Conservation (phyloP, 78 protist species). For the Paratrimastix pyriformis region DNA sequence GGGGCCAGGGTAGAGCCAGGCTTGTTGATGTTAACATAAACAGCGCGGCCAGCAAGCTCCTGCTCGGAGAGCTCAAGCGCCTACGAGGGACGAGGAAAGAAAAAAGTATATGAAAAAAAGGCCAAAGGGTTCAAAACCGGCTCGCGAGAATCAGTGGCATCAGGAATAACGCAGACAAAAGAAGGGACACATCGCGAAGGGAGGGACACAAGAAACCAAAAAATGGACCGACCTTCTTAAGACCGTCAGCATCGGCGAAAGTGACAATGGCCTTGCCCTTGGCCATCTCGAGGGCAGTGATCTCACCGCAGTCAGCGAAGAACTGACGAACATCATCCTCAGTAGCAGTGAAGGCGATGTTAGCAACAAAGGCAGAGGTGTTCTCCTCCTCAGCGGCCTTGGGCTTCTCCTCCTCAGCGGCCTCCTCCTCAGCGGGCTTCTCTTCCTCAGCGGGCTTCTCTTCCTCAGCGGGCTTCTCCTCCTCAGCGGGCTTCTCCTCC, state of each 20-base stretch:
- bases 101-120: no score
- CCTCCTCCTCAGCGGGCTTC: neutral
- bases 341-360: slow-evolving; percentile 11
- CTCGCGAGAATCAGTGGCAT: no score
- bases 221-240: no score
- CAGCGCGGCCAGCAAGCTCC: slow-evolving; percentile 15
- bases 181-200: no score
- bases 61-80: neutral
- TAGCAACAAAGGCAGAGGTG: neutral
- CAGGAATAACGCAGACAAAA: no score
- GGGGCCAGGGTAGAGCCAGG: neutral
- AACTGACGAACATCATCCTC: neutral
- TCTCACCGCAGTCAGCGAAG: neutral
- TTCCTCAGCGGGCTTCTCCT: slow-evolving; percentile 8
- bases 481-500: neutral
- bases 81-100: no score
- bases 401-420: neutral
- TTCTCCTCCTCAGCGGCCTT: neutral
- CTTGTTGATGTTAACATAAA: neutral
- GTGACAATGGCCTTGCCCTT: neutral
- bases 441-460: slow-evolving; percentile 16
- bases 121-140: no score
- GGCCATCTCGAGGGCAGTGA: neutral
- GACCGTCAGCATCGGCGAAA: neutral
- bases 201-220: no score